These are phyloP conservation scores for Aspergillus tanneri DNA, from an alignment of 2,329 filamentous ascomycete species.

Conservation along the genomic window DNA sequence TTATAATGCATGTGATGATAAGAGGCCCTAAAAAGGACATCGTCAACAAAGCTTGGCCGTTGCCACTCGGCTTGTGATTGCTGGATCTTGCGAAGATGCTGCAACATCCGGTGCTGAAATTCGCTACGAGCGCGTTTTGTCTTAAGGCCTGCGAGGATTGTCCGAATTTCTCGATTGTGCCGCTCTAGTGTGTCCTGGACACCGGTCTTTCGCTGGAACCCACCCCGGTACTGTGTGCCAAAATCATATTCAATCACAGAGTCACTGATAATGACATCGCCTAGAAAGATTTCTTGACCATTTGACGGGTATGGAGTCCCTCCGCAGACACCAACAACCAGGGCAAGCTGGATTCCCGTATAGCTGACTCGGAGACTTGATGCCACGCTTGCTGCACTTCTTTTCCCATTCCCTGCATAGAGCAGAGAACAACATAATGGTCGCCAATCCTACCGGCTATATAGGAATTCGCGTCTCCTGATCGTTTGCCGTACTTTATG, in stretches of 20 bases:
- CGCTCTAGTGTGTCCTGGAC: neutral
- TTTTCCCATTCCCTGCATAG: conserved; percentile 19
- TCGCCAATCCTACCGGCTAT: conserved; percentile 17
- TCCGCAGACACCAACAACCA: conserved; percentile 22
- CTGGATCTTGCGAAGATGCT: neutral
- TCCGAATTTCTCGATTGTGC: neutral
- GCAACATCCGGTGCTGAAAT: neutral
- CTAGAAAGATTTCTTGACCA: conserved; percentile 19
- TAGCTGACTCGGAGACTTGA: conserved; percentile 7
- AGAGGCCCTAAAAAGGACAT: neutral
- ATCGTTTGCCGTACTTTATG: conserved; percentile 8
- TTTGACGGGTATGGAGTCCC: conserved; percentile 12
- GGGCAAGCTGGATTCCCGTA: conserved; percentile 14
- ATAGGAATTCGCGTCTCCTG: conserved; percentile 9
- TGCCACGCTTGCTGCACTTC: conserved; percentile 7
- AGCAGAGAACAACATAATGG: conserved; percentile 21
- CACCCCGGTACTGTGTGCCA: conserved; percentile 13
- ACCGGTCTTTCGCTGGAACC: conserved; percentile 7
- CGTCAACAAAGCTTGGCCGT: neutral
- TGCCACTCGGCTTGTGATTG: neutral
- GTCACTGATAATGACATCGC: conserved; percentile 28
- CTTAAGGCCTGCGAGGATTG: neutral
- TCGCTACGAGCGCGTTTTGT: neutral
- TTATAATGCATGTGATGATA: conserved; percentile 5
- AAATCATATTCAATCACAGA: conserved; percentile 25